These are phyloP conservation scores for Cladosporium colombiae DNA, from an alignment of 2,329 filamentous ascomycete genomes.

Conservation along the genomic window DNA sequence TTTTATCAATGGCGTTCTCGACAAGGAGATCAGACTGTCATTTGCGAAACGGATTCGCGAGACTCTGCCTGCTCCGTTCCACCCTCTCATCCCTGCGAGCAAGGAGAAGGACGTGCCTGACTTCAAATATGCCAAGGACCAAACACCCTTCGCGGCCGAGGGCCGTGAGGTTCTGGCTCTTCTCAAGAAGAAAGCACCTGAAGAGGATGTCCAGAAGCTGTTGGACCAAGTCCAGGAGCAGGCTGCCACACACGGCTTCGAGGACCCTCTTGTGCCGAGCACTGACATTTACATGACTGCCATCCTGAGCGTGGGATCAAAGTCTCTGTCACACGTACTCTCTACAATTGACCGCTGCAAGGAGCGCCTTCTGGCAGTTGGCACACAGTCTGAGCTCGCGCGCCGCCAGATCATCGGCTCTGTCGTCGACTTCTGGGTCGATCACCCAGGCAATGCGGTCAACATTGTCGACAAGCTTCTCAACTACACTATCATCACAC, in stretches of 20 bases:
- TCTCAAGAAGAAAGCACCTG: conserved; percentile 78
- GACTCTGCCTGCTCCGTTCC: conserved; percentile 82
- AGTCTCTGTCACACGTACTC: conserved; percentile 92
- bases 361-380: conserved; percentile 78
- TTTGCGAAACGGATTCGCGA: conserved; percentile 96
- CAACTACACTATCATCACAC: conserved; percentile 93
- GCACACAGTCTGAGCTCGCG: conserved; percentile 71
- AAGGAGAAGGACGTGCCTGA: conserved; percentile 96
- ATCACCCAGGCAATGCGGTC: conserved; percentile 88
- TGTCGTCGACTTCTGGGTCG: conserved; percentile 89
- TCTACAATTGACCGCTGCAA: conserved; percentile 95
- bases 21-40: conserved; percentile 95
- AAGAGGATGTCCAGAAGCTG: conserved; percentile 81
- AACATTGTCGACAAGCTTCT: conserved; percentile 95
- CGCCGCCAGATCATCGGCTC: conserved; percentile 86
- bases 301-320: conserved; percentile 90
- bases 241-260: conserved; percentile 66
- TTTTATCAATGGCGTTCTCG: conserved; percentile 85
- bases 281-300: conserved; percentile 93
- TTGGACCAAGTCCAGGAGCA: conserved; percentile 80
- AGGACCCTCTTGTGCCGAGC: conserved; percentile 77
- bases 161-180: conserved; percentile 79
- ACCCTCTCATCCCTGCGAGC: conserved; percentile 75
- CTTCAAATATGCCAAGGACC: conserved; percentile 81
- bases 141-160: conserved; percentile 77